Percentiles rank a stretch among this genome's conserved stretches.
phyloP scores from a whole-genome alignment of 805 yeast species.

The Kodamaea neixiangensis region DNA sequence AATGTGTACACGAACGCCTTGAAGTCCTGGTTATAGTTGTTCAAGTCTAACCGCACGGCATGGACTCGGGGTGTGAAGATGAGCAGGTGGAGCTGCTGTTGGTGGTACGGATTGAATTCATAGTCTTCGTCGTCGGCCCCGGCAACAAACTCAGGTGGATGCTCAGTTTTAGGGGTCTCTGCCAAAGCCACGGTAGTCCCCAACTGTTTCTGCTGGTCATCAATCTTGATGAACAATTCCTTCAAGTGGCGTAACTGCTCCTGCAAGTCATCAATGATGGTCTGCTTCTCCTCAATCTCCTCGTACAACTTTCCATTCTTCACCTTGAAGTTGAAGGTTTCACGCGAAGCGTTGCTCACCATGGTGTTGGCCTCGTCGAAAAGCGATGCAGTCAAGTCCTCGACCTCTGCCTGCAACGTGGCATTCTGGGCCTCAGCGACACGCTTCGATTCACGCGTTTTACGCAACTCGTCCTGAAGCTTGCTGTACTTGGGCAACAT shows the following conservation, averaged over 20 bases:
- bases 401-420: constrained; percentile 69
- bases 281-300: constrained; percentile 66
- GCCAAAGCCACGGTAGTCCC: background rate
- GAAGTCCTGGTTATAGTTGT: constrained; percentile 45
- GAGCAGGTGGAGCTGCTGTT: constrained; percentile 20
- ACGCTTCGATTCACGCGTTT: constrained; percentile 34
- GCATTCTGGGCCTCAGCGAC: constrained; percentile 61
- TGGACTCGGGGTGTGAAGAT: constrained; percentile 36
- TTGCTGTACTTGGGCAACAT: constrained; percentile 33
- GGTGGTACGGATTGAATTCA: constrained; percentile 12
- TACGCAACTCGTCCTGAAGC: constrained; percentile 25
- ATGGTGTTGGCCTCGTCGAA: constrained; percentile 84
- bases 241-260: constrained; percentile 71
- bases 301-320: constrained; percentile 57
- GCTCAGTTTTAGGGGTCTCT: constrained; percentile 7
- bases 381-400: constrained; percentile 72
- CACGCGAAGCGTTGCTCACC: constrained; percentile 78
- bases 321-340: constrained; percentile 58
- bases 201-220: constrained; percentile 35
- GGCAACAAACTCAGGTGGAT: background rate
- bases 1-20: constrained; percentile 39
- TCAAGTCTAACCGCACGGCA: constrained; percentile 48
- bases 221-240: constrained; percentile 55
- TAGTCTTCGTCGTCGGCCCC: background rate
- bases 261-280: constrained; percentile 61